Percentiles rank a stretch among this genome's conserved stretches.
Evolutionary conservation across 1,284 basidiomycete genomes (phyloP).

Genomic region (Trametes versicolor): DNA sequence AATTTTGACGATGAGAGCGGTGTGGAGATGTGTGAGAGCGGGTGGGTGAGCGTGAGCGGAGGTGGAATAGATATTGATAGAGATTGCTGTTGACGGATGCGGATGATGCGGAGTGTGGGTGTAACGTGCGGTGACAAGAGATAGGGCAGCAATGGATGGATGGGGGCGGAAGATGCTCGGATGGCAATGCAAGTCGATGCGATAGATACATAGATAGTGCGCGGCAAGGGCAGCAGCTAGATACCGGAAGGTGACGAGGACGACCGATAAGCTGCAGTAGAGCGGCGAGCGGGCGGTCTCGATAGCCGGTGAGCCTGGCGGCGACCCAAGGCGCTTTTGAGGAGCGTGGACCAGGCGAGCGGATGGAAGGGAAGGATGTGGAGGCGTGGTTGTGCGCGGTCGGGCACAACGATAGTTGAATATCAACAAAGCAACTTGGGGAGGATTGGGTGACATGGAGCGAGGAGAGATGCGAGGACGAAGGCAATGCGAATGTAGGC

Average conservation of each 20-base stretch:
- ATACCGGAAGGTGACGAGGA: neutral
- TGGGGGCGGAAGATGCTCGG: slow-evolving; percentile 13
- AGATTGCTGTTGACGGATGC: slow-evolving; percentile 27
- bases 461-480: slow-evolving; percentile 25
- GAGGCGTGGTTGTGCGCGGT: slow-evolving; percentile 8
- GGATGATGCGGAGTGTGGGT: slow-evolving; percentile 24
- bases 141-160: slow-evolving; percentile 24
- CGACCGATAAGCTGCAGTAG: slow-evolving; percentile 12
- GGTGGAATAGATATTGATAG: slow-evolving; percentile 34
- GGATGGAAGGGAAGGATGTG: slow-evolving; percentile 4
- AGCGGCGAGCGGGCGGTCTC: slow-evolving; percentile 3
- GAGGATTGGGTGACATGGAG: slow-evolving; percentile 18
- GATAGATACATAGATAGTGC: slow-evolving; percentile 30
- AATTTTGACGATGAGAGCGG: slow-evolving; percentile 31
- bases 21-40: slow-evolving; percentile 21
- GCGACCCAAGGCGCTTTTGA: slow-evolving; percentile 26
- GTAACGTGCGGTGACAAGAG: slow-evolving; percentile 17
- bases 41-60: slow-evolving; percentile 25
- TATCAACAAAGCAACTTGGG: slow-evolving; percentile 29
- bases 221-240: slow-evolving; percentile 9
- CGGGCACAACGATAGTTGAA: slow-evolving; percentile 33
- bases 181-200: slow-evolving; percentile 24
- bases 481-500: slow-evolving; percentile 26
- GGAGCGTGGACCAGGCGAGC: slow-evolving; percentile 5
- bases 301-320: neutral